Conservation (phyloP, 1,139 yeast genomes). For the Casaregolazyma lundiana region DNA sequence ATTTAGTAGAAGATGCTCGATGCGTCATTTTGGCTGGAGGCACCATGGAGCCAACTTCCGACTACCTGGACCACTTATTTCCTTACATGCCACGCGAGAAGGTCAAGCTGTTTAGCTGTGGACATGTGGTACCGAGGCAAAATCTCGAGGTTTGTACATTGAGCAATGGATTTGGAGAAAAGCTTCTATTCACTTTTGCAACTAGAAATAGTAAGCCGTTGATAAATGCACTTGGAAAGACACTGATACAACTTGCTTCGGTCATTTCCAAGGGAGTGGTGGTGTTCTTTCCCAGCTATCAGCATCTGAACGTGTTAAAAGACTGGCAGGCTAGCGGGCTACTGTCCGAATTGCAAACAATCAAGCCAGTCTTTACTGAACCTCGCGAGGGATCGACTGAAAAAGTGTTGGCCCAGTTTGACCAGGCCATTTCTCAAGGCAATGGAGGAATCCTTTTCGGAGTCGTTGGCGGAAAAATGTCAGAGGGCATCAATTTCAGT, state of each 20-base stretch:
- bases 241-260: constrained; percentile 42
- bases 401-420: constrained; percentile 47
- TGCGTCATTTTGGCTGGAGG: constrained; percentile 90
- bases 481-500: constrained; percentile 91
- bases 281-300: constrained; percentile 80
- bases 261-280: constrained; percentile 72
- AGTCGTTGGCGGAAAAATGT: constrained; percentile 90
- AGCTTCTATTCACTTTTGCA: constrained; percentile 66
- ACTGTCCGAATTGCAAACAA: constrained; percentile 20
- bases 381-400: constrained; percentile 44
- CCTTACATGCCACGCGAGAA: constrained; percentile 46
- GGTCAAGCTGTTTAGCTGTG: constrained; percentile 63
- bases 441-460: constrained; percentile 69
- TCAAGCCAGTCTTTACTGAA: constrained; percentile 50
- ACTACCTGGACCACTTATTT: constrained; percentile 59
- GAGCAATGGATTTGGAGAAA: constrained; percentile 27
- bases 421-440: constrained; percentile 28
- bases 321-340: constrained; percentile 47
- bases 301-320: constrained; percentile 49
- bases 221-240: constrained; percentile 50
- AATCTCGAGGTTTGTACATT: constrained; percentile 63
- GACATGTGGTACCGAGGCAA: constrained; percentile 74
- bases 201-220: constrained; percentile 48
- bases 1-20: constrained; percentile 58
- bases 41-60: constrained; percentile 87